A percentile compares a stretch with the other conserved stretches of the same genome.
phyloP scores from a whole-genome alignment of 805 yeast species.

The Starmerella bombicola region DNA sequence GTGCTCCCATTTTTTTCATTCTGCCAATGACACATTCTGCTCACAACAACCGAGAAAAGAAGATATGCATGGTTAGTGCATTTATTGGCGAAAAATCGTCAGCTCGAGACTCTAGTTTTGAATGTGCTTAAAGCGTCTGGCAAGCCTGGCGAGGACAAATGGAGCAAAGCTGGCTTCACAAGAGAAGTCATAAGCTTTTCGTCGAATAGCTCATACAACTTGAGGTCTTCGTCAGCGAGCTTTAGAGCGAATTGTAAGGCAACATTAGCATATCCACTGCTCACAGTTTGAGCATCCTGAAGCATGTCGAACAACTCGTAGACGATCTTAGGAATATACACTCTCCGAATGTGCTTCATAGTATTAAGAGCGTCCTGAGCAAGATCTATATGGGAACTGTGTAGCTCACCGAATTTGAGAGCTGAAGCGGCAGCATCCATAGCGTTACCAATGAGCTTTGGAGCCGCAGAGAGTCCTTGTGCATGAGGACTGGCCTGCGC shows the following conservation, averaged over 20 bases:
- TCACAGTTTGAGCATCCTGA: conserved; percentile 32
- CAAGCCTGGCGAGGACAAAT: too few species aligned
- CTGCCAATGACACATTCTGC: too few species aligned
- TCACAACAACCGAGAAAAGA: too few species aligned
- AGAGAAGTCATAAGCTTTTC: conserved; percentile 27
- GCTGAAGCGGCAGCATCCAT: conserved; percentile 11
- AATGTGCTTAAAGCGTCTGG: too few species aligned
- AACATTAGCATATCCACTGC: conserved; percentile 38
- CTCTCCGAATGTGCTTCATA: conserved; percentile 44
- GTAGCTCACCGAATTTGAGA: conserved; percentile 8
- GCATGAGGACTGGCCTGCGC: neutral
- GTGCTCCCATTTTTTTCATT: too few species aligned
- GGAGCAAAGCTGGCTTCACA: conserved; percentile 9
- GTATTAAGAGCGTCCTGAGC: conserved; percentile 23
- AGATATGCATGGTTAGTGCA: too few species aligned
- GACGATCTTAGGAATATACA: conserved; percentile 62
- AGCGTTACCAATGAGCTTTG: conserved; percentile 6
- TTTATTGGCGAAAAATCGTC: too few species aligned
- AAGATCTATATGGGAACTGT: neutral
- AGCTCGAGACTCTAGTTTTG: too few species aligned
- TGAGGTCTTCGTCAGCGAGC: conserved; percentile 55
- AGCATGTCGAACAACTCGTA: conserved; percentile 52
- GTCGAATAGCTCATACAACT: conserved; percentile 49
- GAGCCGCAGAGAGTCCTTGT: conserved; percentile 6
- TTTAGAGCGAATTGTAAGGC: conserved; percentile 49